Base-by-base conservation (phyloP, 257 asterid genomes). In the Solanum microdontum region DNA sequence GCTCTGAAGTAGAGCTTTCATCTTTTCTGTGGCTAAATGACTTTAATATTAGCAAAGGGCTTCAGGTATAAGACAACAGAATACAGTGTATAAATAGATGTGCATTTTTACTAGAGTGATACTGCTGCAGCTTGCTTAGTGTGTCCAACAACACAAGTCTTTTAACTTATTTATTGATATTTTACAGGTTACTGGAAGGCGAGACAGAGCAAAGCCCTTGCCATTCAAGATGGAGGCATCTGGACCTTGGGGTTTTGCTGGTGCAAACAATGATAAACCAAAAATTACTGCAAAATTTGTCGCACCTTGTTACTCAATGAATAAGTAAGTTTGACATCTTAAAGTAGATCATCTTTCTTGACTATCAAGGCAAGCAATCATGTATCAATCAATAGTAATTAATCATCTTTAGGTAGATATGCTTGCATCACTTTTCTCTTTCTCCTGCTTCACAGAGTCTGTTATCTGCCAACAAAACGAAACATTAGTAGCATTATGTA, bases 191-290 rank as follows among this genome's bases (percentile, higher is more conserved):
- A 97, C 99, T 64, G 99, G 99, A 82, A 94, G 98, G 88, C 91
- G 99, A 91, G 99, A 97, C 28, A 92, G 99, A 92, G 99, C 99
- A 75, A 96, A 95, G 91, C 98, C 99, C 11, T 92, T 97, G 90
- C 94, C 98, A 5, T 97, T 96, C 91, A 97, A 94, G 92, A 93
- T 97, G 99, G 97, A 94, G 66, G 89, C 94, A 17, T 91, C 90
- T 90, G 99, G 99, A 70, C 91, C 92, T 24, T 96, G 98, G 98
- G 99, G 99, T 79, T 97, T 95, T 88, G 88, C 94, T 17, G 99
- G 98, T 89, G 96, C 96, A 88, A 97, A 96, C 88, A 94, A 92
- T 13, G 98, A 91, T 91, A 94, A 91, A 80, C 99, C 99, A 15
- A 96, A 85, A 90, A 97, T 96, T 88, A 94, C 92, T 74, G 93